phyloP scores from a whole-genome alignment of 805 yeast species.

The Saturnispora zaruensis region DNA sequence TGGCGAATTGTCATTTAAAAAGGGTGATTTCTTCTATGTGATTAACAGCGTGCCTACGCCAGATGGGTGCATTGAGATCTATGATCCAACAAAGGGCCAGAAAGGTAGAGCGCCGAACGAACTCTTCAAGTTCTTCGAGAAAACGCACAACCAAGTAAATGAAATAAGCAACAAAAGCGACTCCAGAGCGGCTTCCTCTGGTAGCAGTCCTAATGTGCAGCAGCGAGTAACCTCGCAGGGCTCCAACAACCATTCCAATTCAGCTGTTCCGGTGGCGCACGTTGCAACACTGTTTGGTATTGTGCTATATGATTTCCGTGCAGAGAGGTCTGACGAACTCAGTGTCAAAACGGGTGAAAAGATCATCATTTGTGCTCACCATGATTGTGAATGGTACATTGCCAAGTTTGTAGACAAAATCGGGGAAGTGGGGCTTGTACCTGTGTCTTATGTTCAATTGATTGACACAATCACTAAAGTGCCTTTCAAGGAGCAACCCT shows the following conservation, averaged over 20 bases:
- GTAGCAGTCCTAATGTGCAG: conserved; percentile 12
- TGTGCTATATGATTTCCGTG: conserved; percentile 77
- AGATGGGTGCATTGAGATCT: conserved; percentile 61
- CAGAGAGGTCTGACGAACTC: conserved; percentile 78
- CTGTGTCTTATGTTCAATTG: conserved; percentile 80
- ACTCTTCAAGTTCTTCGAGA: conserved; percentile 71
- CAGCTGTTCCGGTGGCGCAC: conserved; percentile 20
- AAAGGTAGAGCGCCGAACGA: conserved; percentile 83
- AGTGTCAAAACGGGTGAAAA: conserved; percentile 80
- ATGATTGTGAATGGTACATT: conserved; percentile 94
- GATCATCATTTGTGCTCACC: conserved; percentile 90
- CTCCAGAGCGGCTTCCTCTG: not conserved
- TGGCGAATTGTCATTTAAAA: conserved; percentile 67
- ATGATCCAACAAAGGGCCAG: conserved; percentile 69
- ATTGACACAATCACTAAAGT: conserved; percentile 65
- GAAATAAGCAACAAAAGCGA: not conserved
- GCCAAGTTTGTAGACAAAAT: conserved; percentile 92
- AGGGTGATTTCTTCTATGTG: conserved; percentile 88
- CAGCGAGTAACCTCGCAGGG: conserved; percentile 8
- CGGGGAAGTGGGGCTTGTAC: conserved; percentile 97
- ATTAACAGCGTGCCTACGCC: conserved; percentile 35
- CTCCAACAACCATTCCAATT: conserved; percentile 8
- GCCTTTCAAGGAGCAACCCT: conserved; percentile 43
- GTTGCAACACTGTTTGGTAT: conserved; percentile 55
- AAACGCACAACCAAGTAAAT: conserved; percentile 37